Evolutionary conservation across 306 rosid species (phyloP).

Genomic region (Dalbergia cultrata): DNA sequence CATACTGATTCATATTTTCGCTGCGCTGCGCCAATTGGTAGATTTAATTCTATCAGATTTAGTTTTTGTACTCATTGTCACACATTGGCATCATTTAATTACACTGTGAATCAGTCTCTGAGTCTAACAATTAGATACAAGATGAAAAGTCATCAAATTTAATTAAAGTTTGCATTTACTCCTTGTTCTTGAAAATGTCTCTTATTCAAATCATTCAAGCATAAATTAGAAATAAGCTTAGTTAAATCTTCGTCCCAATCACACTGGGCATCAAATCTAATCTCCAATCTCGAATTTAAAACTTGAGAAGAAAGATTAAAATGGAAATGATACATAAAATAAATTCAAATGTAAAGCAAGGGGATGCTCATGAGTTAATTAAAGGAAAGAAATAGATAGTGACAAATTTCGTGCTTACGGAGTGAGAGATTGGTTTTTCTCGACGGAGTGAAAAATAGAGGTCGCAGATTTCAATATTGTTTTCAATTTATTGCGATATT

Average conservation of each 20-base stretch:
- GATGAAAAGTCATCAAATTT: slow-evolving; percentile 25
- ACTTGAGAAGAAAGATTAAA: neutral
- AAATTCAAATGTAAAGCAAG: slow-evolving; percentile 12
- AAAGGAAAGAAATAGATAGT: slow-evolving; percentile 58
- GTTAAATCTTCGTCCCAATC: neutral
- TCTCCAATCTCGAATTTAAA: slow-evolving; percentile 13
- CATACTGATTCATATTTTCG: too few species aligned
- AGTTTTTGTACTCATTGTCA: too few species aligned
- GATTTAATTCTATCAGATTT: too few species aligned
- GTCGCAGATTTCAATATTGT: slow-evolving; percentile 49
- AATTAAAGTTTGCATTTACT: slow-evolving; percentile 32
- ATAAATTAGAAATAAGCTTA: neutral
- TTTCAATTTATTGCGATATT: slow-evolving; percentile 83
- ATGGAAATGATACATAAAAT: slow-evolving; percentile 15
- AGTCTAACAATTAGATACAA: neutral
- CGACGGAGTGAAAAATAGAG: slow-evolving; percentile 86
- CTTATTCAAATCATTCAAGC: neutral
- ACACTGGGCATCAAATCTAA: slow-evolving; percentile 6
- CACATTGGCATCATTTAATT: too few species aligned
- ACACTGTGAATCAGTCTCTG: too few species aligned
- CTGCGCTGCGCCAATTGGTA: too few species aligned
- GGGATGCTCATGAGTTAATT: slow-evolving; percentile 32
- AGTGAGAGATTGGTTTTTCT: slow-evolving; percentile 61
- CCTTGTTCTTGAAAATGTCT: neutral
- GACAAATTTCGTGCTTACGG: slow-evolving; percentile 85